These are phyloP conservation scores for Sphagnum fallax DNA, from an alignment of 228 moss, liverwort and hornwort genomes.

Conservation along the genomic window DNA sequence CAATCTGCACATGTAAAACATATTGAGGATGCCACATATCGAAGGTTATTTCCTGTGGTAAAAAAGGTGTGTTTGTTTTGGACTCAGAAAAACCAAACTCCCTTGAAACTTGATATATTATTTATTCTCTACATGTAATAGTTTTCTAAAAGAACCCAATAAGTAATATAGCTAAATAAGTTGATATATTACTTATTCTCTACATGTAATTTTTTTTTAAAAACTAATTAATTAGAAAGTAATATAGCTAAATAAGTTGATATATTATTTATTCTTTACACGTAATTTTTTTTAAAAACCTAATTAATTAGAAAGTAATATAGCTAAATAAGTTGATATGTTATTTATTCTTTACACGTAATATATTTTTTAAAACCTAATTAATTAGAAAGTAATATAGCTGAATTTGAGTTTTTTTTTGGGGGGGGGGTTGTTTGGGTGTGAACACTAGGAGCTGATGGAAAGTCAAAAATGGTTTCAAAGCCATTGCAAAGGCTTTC, in stretches of 20 bases:
- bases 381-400: too few relatives aligned
- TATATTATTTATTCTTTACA: not conserved
- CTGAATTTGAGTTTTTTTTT: not conserved
- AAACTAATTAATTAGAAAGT: not conserved
- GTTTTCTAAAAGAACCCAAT: not conserved
- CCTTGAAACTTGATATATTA: not conserved
- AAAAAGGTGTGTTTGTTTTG: conserved; percentile 16
- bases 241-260: too few relatives aligned
- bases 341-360: not conserved
- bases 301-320: not conserved
- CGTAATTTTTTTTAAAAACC: not conserved
- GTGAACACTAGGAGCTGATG: conserved; percentile 21
- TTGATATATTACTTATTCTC: not conserved
- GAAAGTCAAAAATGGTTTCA: conserved; percentile 12
- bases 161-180: not conserved
- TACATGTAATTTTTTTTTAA: not conserved
- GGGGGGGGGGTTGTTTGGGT: not conserved
- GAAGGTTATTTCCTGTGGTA: conserved; percentile 29
- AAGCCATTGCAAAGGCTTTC: conserved; percentile 1
- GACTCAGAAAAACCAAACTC: not conserved
- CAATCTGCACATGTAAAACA: conserved; percentile 28
- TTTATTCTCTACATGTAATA: not conserved
- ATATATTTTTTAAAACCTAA: not conserved
- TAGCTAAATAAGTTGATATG: not conserved
- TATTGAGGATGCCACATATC: conserved; percentile 38